Percentiles rank a stretch among this genome's conserved stretches.
Conservation (phyloP, 1,139 yeast genomes). For the Pichia sp. region DNA sequence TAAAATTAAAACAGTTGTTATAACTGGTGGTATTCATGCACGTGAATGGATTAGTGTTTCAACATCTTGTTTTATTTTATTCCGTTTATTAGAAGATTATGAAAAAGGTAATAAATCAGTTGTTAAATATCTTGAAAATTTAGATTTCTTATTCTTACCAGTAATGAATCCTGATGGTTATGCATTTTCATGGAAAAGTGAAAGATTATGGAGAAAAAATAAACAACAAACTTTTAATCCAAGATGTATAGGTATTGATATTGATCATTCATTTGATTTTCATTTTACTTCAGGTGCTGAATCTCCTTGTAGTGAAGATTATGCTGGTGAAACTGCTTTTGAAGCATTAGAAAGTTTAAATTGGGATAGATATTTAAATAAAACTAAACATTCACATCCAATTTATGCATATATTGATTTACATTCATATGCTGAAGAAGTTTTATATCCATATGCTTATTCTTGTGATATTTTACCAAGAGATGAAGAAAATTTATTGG, state of each 20-base stretch:
- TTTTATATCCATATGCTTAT: conserved; percentile 76
- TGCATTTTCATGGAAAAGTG: conserved; percentile 70
- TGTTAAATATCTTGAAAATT: conserved; percentile 36
- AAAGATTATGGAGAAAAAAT: conserved; percentile 85
- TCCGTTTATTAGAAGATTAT: conserved; percentile 49
- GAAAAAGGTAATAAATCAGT: conserved; percentile 36
- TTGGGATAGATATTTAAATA: conserved; percentile 59
- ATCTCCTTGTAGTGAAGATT: conserved; percentile 74
- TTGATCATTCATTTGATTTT: conserved; percentile 77
- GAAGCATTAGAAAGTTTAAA: conserved; percentile 69
- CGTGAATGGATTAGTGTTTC: conserved; percentile 86
- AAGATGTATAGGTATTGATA: conserved; percentile 73
- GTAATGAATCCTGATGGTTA: conserved; percentile 90
- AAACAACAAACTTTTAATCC: conserved; percentile 68
- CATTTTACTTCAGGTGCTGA: conserved; percentile 64
- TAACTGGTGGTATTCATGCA: conserved; percentile 84
- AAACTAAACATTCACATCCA: conserved; percentile 51
- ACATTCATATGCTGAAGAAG: conserved; percentile 80
- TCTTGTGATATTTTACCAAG: conserved; percentile 69
- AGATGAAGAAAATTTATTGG: conserved; percentile 74
- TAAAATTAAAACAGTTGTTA: conserved; percentile 60
- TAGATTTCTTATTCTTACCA: conserved; percentile 75
- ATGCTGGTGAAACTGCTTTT: conserved; percentile 69
- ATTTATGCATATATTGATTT: conserved; percentile 74
- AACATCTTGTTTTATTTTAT: conserved; percentile 58